Base-by-base conservation (phyloP, 2,329 filamentous ascomycete genomes). In the Daldinia eschscholtzii region DNA sequence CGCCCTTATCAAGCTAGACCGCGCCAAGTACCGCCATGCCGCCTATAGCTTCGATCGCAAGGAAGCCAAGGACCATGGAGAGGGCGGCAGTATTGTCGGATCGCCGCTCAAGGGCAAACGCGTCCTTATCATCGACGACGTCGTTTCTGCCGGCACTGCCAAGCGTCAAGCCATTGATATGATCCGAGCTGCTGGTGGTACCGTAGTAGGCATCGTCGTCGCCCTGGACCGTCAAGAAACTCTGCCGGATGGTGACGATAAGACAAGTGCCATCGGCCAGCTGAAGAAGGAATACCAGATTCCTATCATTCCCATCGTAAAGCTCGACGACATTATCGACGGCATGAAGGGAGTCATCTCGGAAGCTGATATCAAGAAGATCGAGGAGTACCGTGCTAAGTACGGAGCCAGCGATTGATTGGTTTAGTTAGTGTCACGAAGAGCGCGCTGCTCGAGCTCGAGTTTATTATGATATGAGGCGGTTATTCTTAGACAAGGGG, bases 41-140 rank as follows among this genome's bases (percentile, higher is more conserved):
- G 93, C 91, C 77, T 98, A 97, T 83, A 91, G 90, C 37, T 98
- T 97, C 83, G 97, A 98, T 83, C 89, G 96, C 77, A 98, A 98
- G 83, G 96, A 98, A 83, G 92, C 91, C 76, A 98, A 98, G 85
- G 92, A 93, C 77, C 95, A 98, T 80, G 95, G 96, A 50, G 96
- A 99, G 82, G 95, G 95, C 37, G 95, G 96, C 50, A 92, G 89
- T 79, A 97, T 98, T 76, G 94, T 98, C 13, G 96, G 96, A 10
- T 92, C 93, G 33, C 87, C 91, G 6, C 84, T 98, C 59, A 92
- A 92, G 82, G 94, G 93, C 61, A 94, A 96, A 87, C 89, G 87
- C 68, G 89, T 98, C 15, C 86, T 99, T 37, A 92, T 99, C 74
- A 91, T 99, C 44, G 96, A 99, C 84, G 96, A 98, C 82, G 95